These are phyloP conservation scores for Parasitella parasitica DNA, from an alignment of 371 early-diverging fungal species.

Conservation along the genomic window DNA sequence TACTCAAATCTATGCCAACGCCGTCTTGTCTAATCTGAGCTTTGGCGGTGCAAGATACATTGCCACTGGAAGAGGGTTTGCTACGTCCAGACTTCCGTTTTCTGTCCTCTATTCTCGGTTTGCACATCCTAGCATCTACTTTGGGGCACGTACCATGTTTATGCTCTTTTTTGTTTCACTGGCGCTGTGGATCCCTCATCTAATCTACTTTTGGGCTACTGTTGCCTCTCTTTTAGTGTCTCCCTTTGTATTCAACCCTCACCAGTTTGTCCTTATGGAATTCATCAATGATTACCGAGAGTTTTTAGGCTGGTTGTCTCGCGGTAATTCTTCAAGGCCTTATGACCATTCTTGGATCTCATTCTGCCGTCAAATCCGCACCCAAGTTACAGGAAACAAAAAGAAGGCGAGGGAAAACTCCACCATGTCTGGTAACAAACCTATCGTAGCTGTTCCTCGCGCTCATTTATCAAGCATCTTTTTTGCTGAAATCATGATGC, in stretches of 20 bases:
- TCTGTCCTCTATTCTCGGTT: constrained; percentile 78
- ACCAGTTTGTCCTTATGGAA: constrained; percentile 74
- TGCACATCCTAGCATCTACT: constrained; percentile 79
- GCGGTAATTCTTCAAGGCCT: constrained; percentile 64
- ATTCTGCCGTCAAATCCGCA: constrained; percentile 74
- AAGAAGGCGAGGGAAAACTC: constrained; percentile 39
- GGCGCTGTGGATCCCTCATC: constrained; percentile 70
- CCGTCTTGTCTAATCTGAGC: constrained; percentile 78
- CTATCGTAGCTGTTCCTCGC: constrained; percentile 61
- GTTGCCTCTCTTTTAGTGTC: constrained; percentile 70
- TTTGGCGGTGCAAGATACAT: constrained; percentile 89
- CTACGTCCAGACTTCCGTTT: constrained; percentile 83
- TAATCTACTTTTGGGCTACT: constrained; percentile 87
- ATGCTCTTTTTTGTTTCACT: constrained; percentile 78
- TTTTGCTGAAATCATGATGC: constrained; percentile 72
- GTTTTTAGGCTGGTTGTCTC: constrained; percentile 77
- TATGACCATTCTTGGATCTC: constrained; percentile 81
- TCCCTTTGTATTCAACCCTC: constrained; percentile 86
- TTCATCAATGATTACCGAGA: constrained; percentile 81
- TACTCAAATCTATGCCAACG: constrained; percentile 85
- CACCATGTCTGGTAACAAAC: constrained; percentile 50
- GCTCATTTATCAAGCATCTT: constrained; percentile 72
- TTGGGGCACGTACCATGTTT: constrained; percentile 74
- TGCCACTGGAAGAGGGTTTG: constrained; percentile 89
- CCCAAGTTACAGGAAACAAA: constrained; percentile 67